Percentiles rank a stretch among this genome's conserved stretches.
Evolutionary conservation across 768 basidiomycete genomes (phyloP).

Genomic region (Termitomyces sp.): DNA sequence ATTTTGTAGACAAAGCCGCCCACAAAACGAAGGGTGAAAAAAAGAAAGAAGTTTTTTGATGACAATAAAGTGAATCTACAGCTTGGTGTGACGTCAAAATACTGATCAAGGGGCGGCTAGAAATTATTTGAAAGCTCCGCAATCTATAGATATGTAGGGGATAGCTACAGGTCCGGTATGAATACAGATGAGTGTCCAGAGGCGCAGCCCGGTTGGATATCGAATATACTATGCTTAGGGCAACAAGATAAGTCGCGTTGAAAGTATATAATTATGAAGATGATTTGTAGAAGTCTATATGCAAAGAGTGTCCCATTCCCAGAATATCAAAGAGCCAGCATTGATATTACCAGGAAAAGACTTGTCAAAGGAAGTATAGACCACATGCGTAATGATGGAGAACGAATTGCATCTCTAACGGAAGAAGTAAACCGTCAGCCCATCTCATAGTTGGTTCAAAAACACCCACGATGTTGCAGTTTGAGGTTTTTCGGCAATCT

Average conservation of each 20-base stretch:
- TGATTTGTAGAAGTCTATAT: neutral
- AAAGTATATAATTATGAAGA: constrained; percentile 1
- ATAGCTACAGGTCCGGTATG: neutral
- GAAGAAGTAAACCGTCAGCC: neutral
- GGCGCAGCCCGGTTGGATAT: neutral
- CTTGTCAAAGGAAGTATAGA: neutral
- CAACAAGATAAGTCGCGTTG: neutral
- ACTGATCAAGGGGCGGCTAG: neutral
- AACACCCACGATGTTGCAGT: constrained; percentile 26
- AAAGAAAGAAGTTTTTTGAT: neutral
- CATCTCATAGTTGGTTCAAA: neutral
- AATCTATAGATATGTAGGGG: neutral
- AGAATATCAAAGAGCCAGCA: constrained; percentile 6
- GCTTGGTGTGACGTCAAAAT: neutral
- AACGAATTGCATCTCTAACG: neutral
- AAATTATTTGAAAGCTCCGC: neutral
- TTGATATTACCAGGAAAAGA: neutral
- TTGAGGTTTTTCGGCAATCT: constrained; percentile 39
- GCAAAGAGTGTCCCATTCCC: neutral
- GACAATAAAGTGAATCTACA: neutral
- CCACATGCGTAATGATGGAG: neutral
- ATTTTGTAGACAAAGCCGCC: neutral
- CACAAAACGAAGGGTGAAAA: neutral
- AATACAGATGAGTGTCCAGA: neutral
- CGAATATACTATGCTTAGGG: neutral